Evolutionary conservation across 768 basidiomycete genomes (phyloP), one percentile per base, ranked within the genome.

Genomic region (Pulveroboletus sp.): DNA sequence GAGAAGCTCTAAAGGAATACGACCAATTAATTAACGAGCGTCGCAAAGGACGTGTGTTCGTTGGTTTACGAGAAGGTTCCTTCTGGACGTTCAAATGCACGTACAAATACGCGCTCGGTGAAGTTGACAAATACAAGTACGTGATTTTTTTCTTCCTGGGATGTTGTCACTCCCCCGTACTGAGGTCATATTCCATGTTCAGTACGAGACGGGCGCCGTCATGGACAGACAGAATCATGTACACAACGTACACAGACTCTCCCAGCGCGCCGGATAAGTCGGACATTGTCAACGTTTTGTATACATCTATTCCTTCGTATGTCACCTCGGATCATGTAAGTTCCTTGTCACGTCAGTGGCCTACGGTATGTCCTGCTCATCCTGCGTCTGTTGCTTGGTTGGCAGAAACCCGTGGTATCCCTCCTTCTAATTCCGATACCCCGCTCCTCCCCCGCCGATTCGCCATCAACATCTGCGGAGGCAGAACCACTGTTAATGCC

Each of bases 191-290:
- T 43, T 40, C 18, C 26, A 21, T 9, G 40, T 2, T 21, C 42
- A 89, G 88, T 61, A 64, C 68, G 10, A 86, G 81, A 61, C 83
- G 95, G 9, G 76, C 74, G 2, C 94, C 95, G 0, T 82, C 93
- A 18, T 98, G 92, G 89, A 96, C 93, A 27, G 95, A 98, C 68
- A 79, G 95, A 39, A 79, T 98, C 39, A 72, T 97, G 61, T 96
- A 92, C 61, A 77, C 89, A 11, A 89, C 89, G 6, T 73, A 83
- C 62, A 77, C 76, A 18, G 89, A 90, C 64, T 77, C 77, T 2
- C 79, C 80, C 2, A 73, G 77, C 49, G 66, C 66, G 7, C 73
- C 74, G 8, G 71, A 78, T 9, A 60, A 71, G 33, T 81, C 85
- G 2, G 61, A 75, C 50, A 81, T 88, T 53, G 75, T 65, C 4